A percentile compares a stretch with the other conserved stretches of the same genome.
phyloP scores from a whole-genome alignment of 805 yeast species.

The Ogataea salicorniae region DNA sequence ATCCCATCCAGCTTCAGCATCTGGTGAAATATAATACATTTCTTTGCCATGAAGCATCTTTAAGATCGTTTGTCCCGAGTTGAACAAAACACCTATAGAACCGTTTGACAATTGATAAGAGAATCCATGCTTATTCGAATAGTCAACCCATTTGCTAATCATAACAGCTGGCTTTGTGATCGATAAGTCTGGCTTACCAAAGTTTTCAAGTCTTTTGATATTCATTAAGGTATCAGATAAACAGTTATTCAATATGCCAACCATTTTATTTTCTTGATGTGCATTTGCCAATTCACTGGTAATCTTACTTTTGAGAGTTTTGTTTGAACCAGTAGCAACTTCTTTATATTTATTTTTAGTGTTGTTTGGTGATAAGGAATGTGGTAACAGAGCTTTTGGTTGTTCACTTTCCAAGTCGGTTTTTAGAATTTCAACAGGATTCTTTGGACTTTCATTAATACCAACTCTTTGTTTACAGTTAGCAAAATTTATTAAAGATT shows the following conservation, averaged over 20 bases:
- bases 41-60: constrained; percentile 60
- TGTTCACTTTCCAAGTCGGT: constrained; percentile 66
- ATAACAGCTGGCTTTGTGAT: constrained; percentile 45
- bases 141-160: constrained; percentile 96
- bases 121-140: constrained; percentile 91
- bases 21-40: constrained; percentile 58
- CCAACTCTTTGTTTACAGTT: constrained; percentile 63
- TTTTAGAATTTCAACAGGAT: constrained; percentile 65
- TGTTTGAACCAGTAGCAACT: constrained; percentile 32
- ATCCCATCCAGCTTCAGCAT: constrained; percentile 47
- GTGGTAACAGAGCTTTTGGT: constrained; percentile 70
- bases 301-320: constrained; percentile 24
- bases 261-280: constrained; percentile 26
- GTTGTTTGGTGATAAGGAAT: constrained; percentile 87
- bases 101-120: constrained; percentile 89
- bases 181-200: constrained; percentile 10
- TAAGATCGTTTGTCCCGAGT: constrained; percentile 77
- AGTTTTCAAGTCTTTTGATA: constrained; percentile 22
- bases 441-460: constrained; percentile 38
- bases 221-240: constrained; percentile 25
- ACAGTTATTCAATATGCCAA: constrained; percentile 22
- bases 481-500: constrained; percentile 63
- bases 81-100: constrained; percentile 84
- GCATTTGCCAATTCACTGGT: constrained; percentile 26
- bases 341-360: constrained; percentile 84